Evolutionary conservation across 2,329 filamentous ascomycete genomes (phyloP).

Genomic region (Setomelanomma holmii): DNA sequence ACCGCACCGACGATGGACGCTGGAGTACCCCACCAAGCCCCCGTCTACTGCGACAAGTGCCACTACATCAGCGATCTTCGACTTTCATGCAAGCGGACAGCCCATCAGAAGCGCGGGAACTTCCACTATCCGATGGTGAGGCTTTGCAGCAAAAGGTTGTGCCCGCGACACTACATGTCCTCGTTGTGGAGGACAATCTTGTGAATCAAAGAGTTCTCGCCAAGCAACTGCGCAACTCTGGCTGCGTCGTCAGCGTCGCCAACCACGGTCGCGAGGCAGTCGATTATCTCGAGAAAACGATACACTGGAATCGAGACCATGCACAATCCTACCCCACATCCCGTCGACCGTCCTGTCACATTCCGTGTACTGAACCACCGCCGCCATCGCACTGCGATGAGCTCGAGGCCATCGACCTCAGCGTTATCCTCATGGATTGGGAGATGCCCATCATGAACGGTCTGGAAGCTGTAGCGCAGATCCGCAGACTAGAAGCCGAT

Average conservation of each 20-base stretch:
- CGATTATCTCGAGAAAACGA: constrained; percentile 39
- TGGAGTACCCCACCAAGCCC: not conserved
- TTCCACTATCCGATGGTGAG: constrained; percentile 12
- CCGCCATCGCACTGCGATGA: not conserved
- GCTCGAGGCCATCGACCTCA: constrained; percentile 13
- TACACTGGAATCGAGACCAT: constrained; percentile 25
- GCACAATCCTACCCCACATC: constrained; percentile 55
- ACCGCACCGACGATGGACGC: not conserved
- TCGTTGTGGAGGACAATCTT: constrained; percentile 50
- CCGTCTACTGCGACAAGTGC: not conserved
- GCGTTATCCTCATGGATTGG: constrained; percentile 43
- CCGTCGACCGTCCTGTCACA: constrained; percentile 37
- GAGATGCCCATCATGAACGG: constrained; percentile 47
- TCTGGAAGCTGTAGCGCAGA: constrained; percentile 32
- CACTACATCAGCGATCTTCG: not conserved
- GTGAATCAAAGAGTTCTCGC: constrained; percentile 52
- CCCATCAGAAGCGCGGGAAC: constrained; percentile 7
- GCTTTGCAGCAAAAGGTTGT: constrained; percentile 12
- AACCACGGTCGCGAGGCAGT: constrained; percentile 50
- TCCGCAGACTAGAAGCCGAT: constrained; percentile 32
- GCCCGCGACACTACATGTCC: constrained; percentile 27
- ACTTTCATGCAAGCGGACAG: not conserved
- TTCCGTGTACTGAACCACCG: constrained; percentile 9
- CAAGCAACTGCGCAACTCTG: constrained; percentile 47
- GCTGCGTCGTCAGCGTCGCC: constrained; percentile 48